Evolutionary conservation across 192 early-diverging fungal genomes (phyloP).

Genomic region (Phlyctochytrium arcticum): DNA sequence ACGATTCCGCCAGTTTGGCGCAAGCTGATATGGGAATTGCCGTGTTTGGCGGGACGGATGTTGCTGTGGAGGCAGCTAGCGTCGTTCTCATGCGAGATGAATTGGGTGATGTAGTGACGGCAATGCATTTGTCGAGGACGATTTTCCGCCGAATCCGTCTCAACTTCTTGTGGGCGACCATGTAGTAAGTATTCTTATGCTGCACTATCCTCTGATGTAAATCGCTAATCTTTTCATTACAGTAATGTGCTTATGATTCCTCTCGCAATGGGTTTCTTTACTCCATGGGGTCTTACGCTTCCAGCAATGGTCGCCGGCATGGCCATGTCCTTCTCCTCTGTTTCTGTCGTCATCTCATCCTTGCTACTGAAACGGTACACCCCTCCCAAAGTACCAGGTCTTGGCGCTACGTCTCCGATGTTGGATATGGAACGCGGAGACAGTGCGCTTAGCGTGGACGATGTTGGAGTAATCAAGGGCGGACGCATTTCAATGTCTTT

Average conservation of each 20-base stretch:
- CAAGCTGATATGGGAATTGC: conserved; percentile 85
- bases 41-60: conserved; percentile 85
- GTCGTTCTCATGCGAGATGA: conserved; percentile 91
- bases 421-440: too few relatives aligned
- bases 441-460: too few relatives aligned
- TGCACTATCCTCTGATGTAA: conserved; percentile 6
- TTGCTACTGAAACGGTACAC: conserved; percentile 74
- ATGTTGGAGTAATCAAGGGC: too few relatives aligned
- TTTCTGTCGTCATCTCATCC: conserved; percentile 88
- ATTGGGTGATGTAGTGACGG: conserved; percentile 78
- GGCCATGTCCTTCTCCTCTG: conserved; percentile 89
- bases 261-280: conserved; percentile 85
- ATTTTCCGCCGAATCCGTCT: conserved; percentile 82
- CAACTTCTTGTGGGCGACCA: conserved; percentile 86
- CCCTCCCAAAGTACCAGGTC: conserved; percentile 8
- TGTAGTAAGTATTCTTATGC: conserved; percentile 53
- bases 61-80: conserved; percentile 90
- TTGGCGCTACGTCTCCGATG: too few relatives aligned
- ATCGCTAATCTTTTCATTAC: not conserved
- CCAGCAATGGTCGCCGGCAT: conserved; percentile 91
- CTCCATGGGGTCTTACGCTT: conserved; percentile 79
- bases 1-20: conserved; percentile 90
- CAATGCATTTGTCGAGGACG: conserved; percentile 74
- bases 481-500: too few relatives aligned
- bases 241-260: conserved; percentile 86